Evolutionary conservation across 2,329 filamentous ascomycete genomes (phyloP), one percentile per base, ranked within the genome.

Genomic region (Endothia cerciana): DNA sequence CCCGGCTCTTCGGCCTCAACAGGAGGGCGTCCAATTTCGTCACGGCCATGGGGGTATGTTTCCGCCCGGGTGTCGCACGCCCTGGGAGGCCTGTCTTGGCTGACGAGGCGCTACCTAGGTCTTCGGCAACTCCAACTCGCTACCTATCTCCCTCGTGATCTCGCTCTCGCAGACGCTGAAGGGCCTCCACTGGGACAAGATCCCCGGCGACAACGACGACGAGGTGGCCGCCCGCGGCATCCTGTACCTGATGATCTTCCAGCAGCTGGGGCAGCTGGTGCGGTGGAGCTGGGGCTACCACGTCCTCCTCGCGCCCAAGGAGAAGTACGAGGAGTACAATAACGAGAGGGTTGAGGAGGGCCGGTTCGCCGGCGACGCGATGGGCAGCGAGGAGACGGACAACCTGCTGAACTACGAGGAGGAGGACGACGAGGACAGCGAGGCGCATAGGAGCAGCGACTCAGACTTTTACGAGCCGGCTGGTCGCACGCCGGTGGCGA

Each of bases 281-380:
- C 88, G 95, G 66, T 99, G 95, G 95, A 97, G 92, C 69, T 99
- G 95, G 95, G 95, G 95, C 13, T 98, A 97, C 77, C 93, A 97
- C 73, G 89, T 98, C 45, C 83, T 99, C 22, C 83, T 99, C n/a
- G 94, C 94, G 22, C 93, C 94, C 22, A 91, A 92, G 70, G 88
- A 90, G 59, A 86, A 86, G 69, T 92, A 92, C 73, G 81, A 85
- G 15, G 87, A 91, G 62, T 89, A 91, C 66, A 82, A 86, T 60
- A 73, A 83, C 41, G 80, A 86, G 65, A 76, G 81, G 17, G 74
- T 79, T 22, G 86, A 87, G 71, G 83, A 85, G 79, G 86, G 90
- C 19, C 82, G 87, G 67, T 89, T 88, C 63, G 85, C 86, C 59
- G 78, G 83, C 25, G 76, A 80, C 59, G 70, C 73, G 4, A 70